Percentiles rank a stretch among this genome's conserved stretches.
Evolutionary conservation across 1,139 yeast genomes (phyloP).

Genomic region (Protomyces arabidopsidicola): DNA sequence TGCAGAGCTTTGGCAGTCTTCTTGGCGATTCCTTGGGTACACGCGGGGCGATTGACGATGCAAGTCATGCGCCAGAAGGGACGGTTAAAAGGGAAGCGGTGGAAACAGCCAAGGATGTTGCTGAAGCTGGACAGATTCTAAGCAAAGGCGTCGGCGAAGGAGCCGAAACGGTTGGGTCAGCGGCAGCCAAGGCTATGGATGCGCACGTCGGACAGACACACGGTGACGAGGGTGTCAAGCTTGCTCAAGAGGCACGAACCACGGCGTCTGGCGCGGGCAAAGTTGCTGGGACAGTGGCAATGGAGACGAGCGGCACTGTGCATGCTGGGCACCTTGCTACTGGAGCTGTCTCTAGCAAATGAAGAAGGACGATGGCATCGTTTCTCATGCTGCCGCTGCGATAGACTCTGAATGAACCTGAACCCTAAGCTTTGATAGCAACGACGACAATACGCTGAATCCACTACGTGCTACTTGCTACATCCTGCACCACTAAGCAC

Average conservation of each 20-base stretch:
- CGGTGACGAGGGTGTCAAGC: not conserved
- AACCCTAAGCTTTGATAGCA: no score
- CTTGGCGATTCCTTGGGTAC: conserved; percentile 16
- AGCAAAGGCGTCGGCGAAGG: conserved; percentile 6
- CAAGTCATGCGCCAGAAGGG: not conserved
- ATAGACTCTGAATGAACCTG: no score
- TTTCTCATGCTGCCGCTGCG: no score
- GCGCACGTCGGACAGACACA: not conserved
- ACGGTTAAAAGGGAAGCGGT: not conserved
- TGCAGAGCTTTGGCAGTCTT: conserved; percentile 16
- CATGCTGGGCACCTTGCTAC: not conserved
- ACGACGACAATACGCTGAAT: no score
- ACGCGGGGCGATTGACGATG: not conserved
- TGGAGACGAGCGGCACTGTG: not conserved
- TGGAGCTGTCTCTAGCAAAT: not conserved
- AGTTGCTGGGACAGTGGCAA: not conserved
- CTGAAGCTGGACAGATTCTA: conserved; percentile 3
- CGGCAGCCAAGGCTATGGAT: conserved; percentile 12
- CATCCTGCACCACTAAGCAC: no score
- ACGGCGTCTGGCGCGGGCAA: not conserved
- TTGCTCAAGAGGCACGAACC: not conserved
- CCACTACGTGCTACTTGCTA: no score
- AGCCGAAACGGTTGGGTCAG: not conserved
- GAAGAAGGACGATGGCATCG: no score
- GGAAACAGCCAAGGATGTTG: conserved; percentile 13